Evolutionary conservation across 108 stramenopile genomes (phyloP), one percentile per base, ranked within the genome.

Genomic region (Nannochloropsis gaditana): DNA sequence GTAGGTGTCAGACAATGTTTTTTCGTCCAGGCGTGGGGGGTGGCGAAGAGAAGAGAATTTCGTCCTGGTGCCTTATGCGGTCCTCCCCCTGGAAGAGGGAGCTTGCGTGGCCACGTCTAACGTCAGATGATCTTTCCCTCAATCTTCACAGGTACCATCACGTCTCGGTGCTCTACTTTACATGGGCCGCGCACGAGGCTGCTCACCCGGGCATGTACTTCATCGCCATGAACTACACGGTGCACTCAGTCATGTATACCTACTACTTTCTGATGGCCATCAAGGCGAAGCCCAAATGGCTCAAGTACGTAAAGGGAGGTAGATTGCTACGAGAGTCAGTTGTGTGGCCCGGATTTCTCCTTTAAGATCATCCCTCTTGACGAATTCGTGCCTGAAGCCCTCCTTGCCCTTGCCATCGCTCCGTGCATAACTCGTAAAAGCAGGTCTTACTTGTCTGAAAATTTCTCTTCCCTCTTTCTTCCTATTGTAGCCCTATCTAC

Each of bases 181-280:
- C 87, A 50, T 90, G 90, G 90, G 84, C 83, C 42, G 82, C 90
- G 11, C 47, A 84, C 43, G 82, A 45, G 44, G 42, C 86, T 44
- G 80, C 87, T 10, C 41, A 31, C 31, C 21, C 80, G 11, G 90
- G 90, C 80, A 81, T 90, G 31, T 89, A 86, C 79, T 90, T 90
- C 85, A 86, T 86, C 2, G 85, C 86, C 79, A 90, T 90, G 90
- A 90, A 90, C 86, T 90, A 89, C 88, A 79, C 45, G 59, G 90
- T 90, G 81, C 90, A 90, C 79, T 82, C 86, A 5, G n/a, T 90
- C 83, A 90, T 90, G 90, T 90, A 90, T 85, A 73, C 41, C 80
- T 81, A 81, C 80, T 81, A 81, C 17, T 81, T 81, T 8, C 80
- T 81, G 21, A 42, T 42, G 80, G 80, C 80, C 41, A 42, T 42